A percentile compares a stretch with the other conserved stretches of the same genome.
These are phyloP conservation scores for Colletotrichum euphorbiae DNA, from an alignment of 2,329 filamentous ascomycete genomes.

Conservation along the genomic window DNA sequence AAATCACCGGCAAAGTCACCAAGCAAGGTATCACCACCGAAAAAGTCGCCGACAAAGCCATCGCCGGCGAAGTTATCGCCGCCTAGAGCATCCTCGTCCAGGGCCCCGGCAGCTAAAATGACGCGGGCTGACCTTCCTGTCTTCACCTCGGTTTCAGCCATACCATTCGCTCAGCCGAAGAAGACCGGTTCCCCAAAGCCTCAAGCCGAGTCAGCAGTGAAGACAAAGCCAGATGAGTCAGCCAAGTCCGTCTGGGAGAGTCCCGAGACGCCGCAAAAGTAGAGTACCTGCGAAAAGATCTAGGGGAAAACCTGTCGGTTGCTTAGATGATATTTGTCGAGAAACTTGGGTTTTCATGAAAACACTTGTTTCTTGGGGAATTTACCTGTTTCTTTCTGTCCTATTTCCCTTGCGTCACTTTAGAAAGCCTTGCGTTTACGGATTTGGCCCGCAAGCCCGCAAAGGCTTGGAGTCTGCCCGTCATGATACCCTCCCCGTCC, in stretches of 20 bases:
- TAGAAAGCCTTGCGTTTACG: constrained; percentile 16
- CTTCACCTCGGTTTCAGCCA: constrained; percentile 57
- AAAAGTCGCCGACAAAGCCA: constrained; percentile 50
- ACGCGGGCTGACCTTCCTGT: constrained; percentile 53
- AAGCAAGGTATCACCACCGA: constrained; percentile 47
- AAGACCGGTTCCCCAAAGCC: not conserved
- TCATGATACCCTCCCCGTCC: constrained; percentile 38
- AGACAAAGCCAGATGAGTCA: constrained; percentile 28
- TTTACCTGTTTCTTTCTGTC: constrained; percentile 3
- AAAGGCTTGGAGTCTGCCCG: constrained; percentile 10
- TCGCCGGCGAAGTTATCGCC: constrained; percentile 50
- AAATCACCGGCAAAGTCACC: constrained; percentile 45
- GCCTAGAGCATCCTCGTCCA: constrained; percentile 10
- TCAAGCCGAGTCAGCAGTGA: constrained; percentile 13
- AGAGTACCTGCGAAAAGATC: not conserved
- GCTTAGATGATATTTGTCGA: not conserved
- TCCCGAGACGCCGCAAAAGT: constrained; percentile 49
- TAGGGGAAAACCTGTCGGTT: not conserved
- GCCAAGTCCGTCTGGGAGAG: constrained; percentile 48
- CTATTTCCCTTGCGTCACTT: constrained; percentile 6
- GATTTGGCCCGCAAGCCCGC: constrained; percentile 13
- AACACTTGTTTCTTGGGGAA: not conserved
- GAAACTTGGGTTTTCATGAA: not conserved
- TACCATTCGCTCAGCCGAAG: constrained; percentile 57
- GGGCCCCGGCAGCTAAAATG: constrained; percentile 39